A percentile compares a stretch with the other conserved stretches of the same genome.
phyloP scores from a whole-genome alignment of 768 basidiomycete species.

The Suillus paluster region DNA sequence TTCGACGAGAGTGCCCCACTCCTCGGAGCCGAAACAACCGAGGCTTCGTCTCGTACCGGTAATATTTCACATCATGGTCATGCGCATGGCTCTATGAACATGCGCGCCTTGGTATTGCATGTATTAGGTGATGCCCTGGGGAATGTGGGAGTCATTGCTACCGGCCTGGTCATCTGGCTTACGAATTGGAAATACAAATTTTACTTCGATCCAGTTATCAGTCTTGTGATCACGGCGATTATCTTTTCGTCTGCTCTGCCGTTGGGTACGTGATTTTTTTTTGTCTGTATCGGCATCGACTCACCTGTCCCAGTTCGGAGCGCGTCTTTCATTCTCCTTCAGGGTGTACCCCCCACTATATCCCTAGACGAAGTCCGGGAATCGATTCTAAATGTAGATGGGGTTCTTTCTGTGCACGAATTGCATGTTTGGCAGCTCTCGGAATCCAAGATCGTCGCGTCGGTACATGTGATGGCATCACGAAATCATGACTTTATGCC shows the following conservation, averaged over 20 bases:
- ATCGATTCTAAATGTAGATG: conserved; percentile 82
- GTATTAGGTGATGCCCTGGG: conserved; percentile 97
- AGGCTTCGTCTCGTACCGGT: conserved; percentile 15
- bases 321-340: conserved; percentile 92
- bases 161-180: conserved; percentile 94
- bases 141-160: conserved; percentile 96
- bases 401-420: conserved; percentile 86
- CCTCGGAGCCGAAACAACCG: conserved; percentile 29
- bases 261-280: conserved; percentile 73
- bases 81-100: conserved; percentile 85
- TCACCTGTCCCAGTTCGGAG: conserved; percentile 62
- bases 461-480: conserved; percentile 90
- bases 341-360: conserved; percentile 89
- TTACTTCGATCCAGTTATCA: conserved; percentile 93
- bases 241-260: conserved; percentile 97
- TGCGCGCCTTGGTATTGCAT: conserved; percentile 94
- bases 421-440: conserved; percentile 98
- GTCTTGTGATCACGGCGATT: conserved; percentile 91
- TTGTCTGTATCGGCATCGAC: conserved; percentile 12
- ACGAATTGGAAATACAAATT: conserved; percentile 83
- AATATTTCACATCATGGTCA: conserved; percentile 36
- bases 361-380: conserved; percentile 86
- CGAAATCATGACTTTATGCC: conserved; percentile 89
- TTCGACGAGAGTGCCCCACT: conserved; percentile 52
- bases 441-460: conserved; percentile 93